These are phyloP conservation scores for Aspergillus nanangensis DNA, from an alignment of 495 filamentous ascomycete species.

Conservation along the genomic window DNA sequence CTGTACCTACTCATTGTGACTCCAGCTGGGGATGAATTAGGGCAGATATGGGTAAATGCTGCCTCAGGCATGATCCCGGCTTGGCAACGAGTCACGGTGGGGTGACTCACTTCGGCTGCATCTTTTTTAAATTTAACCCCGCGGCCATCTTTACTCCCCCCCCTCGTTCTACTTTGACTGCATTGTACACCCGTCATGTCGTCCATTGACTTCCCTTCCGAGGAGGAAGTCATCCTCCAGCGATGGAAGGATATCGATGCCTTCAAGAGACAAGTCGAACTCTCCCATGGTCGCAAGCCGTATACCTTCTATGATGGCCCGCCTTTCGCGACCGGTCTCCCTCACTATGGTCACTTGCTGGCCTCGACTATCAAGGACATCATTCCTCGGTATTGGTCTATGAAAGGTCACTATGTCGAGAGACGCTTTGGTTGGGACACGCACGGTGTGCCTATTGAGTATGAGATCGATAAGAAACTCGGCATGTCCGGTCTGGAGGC, in stretches of 20 bases:
- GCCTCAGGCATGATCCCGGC: too few relatives aligned
- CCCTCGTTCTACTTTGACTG: conserved; percentile 17
- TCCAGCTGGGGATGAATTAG: too few relatives aligned
- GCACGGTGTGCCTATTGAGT: conserved; percentile 92
- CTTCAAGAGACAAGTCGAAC: conserved; percentile 72
- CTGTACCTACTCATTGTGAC: too few relatives aligned
- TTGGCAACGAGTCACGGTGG: conserved; percentile 16
- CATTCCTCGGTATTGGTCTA: conserved; percentile 94
- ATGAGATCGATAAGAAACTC: conserved; percentile 98
- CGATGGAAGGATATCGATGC: conserved; percentile 88
- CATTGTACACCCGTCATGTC: conserved; percentile 49
- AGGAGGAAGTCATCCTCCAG: conserved; percentile 77
- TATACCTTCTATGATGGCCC: conserved; percentile 66
- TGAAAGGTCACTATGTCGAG: conserved; percentile 87
- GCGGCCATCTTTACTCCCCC: conserved; percentile 11
- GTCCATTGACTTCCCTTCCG: conserved; percentile 82
- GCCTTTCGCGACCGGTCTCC: conserved; percentile 68
- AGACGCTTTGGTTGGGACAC: conserved; percentile 81
- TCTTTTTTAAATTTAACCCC: conserved; percentile 23
- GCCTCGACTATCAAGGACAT: conserved; percentile 98
- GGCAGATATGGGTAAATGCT: too few relatives aligned
- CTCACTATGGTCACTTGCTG: conserved; percentile 94
- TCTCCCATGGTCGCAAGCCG: conserved; percentile 64
- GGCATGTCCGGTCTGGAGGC: conserved; percentile 85
- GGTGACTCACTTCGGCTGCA: conserved; percentile 28